Evolutionary conservation across 768 basidiomycete species (phyloP).

Genomic region (Gautieria morchelliformis): DNA sequence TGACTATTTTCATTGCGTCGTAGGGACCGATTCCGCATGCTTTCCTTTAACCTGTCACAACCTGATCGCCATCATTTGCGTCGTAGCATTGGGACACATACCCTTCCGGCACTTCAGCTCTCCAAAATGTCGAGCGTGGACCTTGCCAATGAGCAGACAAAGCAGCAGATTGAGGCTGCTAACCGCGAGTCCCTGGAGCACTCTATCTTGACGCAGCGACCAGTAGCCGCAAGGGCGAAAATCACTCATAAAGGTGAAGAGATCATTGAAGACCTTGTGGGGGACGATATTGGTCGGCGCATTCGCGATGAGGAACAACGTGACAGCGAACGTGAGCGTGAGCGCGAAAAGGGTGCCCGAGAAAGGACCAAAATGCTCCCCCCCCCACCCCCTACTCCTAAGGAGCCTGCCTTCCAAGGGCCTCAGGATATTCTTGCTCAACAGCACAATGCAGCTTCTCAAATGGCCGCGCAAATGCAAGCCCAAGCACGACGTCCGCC

Average conservation of each 20-base stretch:
- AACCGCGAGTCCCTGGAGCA: constrained; percentile 78
- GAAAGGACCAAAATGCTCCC: constrained; percentile 28
- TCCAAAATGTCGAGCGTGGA: constrained; percentile 84
- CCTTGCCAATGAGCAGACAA: constrained; percentile 77
- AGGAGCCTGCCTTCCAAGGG: not conserved
- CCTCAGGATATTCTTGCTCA: constrained; percentile 9
- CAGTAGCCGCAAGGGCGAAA: constrained; percentile 58
- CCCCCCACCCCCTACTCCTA: constrained; percentile 13
- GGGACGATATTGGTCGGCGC: constrained; percentile 23
- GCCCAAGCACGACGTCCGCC: constrained; percentile 7
- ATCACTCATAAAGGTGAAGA: constrained; percentile 91
- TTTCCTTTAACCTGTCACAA: constrained; percentile 82
- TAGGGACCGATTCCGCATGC: constrained; percentile 86
- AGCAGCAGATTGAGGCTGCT: constrained; percentile 71
- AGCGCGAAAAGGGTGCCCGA: constrained; percentile 40
- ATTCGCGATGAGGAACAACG: constrained; percentile 29
- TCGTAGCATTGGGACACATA: constrained; percentile 59
- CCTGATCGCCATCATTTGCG: constrained; percentile 72
- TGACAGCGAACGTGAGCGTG: constrained; percentile 40
- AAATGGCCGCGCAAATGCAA: constrained; percentile 3
- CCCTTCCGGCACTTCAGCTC: constrained; percentile 61
- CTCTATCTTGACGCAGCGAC: constrained; percentile 66
- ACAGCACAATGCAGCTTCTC: constrained; percentile 6
- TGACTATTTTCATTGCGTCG: constrained; percentile 6
- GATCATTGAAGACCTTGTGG: constrained; percentile 72